These are phyloP conservation scores for Colletotrichum paranaense DNA, from an alignment of 2,329 filamentous ascomycete genomes.

Conservation along the genomic window DNA sequence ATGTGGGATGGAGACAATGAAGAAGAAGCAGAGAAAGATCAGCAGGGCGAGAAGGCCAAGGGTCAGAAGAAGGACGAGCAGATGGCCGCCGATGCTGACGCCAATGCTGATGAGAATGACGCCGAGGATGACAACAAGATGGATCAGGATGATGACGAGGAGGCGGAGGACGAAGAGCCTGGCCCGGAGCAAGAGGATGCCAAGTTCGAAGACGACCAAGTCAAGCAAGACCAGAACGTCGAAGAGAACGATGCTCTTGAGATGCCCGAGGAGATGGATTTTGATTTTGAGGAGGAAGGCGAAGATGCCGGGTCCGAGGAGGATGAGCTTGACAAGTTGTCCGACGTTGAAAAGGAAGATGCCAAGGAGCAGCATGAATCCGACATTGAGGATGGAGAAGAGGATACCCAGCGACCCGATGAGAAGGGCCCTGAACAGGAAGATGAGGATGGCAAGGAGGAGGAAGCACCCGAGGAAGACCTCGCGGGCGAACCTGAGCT, in stretches of 20 bases:
- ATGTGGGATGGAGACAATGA: conserved; percentile 94
- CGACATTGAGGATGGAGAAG: conserved; percentile 46
- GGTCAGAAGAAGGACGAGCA: conserved; percentile 75
- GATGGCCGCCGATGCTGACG: conserved; percentile 68
- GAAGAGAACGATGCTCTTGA: conserved; percentile 86
- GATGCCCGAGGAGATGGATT: conserved; percentile 87
- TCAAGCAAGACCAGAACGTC: conserved; percentile 77
- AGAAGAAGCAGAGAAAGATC: conserved; percentile 79
- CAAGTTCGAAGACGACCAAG: conserved; percentile 65
- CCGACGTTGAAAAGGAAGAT: conserved; percentile 57
- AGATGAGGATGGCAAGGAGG: conserved; percentile 41
- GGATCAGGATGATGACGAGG: conserved; percentile 55
- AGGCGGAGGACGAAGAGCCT: conserved; percentile 67
- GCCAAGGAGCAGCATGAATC: conserved; percentile 53
- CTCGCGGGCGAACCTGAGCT: conserved; percentile 44
- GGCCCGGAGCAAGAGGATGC: conserved; percentile 69
- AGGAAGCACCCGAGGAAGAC: conserved; percentile 56
- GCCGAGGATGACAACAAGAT: conserved; percentile 54
- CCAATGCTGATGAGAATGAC: conserved; percentile 54
- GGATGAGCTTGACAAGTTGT: conserved; percentile 69
- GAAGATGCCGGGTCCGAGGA: conserved; percentile 65
- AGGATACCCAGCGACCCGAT: conserved; percentile 41
- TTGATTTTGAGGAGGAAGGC: conserved; percentile 81
- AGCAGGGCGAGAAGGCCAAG: conserved; percentile 78
- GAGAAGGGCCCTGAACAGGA: conserved; percentile 49